Evolutionary conservation across 2,329 filamentous ascomycete genomes (phyloP).

Genomic region (Colletotrichum melonis): DNA sequence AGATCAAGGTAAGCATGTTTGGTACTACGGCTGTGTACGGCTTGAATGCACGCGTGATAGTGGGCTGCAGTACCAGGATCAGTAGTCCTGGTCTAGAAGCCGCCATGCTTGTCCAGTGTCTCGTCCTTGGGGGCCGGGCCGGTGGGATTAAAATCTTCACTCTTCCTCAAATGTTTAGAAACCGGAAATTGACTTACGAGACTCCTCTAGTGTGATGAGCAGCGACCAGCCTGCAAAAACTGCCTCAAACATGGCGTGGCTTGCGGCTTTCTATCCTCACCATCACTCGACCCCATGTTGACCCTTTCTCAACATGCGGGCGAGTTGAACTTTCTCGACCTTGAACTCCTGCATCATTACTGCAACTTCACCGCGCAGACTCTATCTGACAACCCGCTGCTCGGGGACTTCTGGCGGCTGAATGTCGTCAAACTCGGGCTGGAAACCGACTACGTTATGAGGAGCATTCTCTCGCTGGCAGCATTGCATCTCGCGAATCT

Average conservation of each 20-base stretch:
- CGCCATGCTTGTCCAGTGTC: not conserved
- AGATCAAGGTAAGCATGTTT: conserved; percentile 50
- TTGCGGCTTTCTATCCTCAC: conserved; percentile 47
- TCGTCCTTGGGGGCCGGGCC: not conserved
- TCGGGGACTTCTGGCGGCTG: conserved; percentile 59
- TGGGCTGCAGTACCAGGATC: not conserved
- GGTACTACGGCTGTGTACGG: not conserved
- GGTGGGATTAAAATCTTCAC: conserved; percentile 1
- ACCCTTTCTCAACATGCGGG: conserved; percentile 30
- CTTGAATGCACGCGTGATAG: not conserved
- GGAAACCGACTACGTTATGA: conserved; percentile 58
- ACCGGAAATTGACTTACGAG: not conserved
- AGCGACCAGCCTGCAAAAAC: conserved; percentile 51
- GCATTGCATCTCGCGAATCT: conserved; percentile 59
- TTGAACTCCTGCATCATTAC: conserved; percentile 66
- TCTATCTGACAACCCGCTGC: conserved; percentile 51
- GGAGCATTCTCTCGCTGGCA: conserved; percentile 59
- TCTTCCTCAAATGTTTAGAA: not conserved
- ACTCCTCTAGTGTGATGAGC: conserved; percentile 50
- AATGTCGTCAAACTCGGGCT: conserved; percentile 60
- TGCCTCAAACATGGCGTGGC: conserved; percentile 52
- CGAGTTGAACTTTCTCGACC: conserved; percentile 53
- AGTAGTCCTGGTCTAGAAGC: not conserved
- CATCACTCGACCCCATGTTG: conserved; percentile 16
- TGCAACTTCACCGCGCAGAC: conserved; percentile 61